A percentile compares a stretch with the other conserved stretches of the same genome.
Conservation (phyloP, 129 eudicot species). For the Cynara cardunculus region DNA sequence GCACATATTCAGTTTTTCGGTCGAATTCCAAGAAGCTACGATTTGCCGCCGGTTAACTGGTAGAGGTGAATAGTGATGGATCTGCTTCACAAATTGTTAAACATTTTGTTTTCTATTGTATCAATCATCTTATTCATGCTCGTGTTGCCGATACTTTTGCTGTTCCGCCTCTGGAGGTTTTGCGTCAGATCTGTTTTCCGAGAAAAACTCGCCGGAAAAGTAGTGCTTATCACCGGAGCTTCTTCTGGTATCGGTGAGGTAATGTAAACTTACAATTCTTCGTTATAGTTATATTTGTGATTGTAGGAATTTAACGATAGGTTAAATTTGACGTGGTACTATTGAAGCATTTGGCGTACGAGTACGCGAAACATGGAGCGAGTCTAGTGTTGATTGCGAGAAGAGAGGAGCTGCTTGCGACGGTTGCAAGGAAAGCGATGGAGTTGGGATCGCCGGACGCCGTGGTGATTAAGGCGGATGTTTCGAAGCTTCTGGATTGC, state of each 20-base stretch:
- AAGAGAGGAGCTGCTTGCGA: slow-evolving; percentile 40
- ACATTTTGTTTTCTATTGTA: slow-evolving; percentile 8
- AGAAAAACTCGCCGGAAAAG: slow-evolving; percentile 36
- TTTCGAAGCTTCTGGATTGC: slow-evolving; percentile 46
- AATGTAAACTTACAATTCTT: not conserved
- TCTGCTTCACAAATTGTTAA: slow-evolving; percentile 24
- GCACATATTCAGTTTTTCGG: not conserved
- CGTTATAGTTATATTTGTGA: no score
- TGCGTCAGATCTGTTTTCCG: not conserved
- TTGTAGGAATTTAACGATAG: no score
- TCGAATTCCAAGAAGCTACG: not conserved
- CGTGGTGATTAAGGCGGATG: slow-evolving; percentile 47
- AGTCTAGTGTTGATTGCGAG: slow-evolving; percentile 54
- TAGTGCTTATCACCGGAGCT: slow-evolving; percentile 42
- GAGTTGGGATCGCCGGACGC: slow-evolving; percentile 54
- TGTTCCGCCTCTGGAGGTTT: slow-evolving; percentile 11
- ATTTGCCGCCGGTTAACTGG: not conserved
- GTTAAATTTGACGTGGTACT: not conserved
- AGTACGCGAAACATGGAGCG: slow-evolving; percentile 51
- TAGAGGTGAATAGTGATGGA: slow-evolving; percentile 14
- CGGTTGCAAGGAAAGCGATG: slow-evolving; percentile 41
- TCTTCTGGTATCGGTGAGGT: slow-evolving; percentile 45
- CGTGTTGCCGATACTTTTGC: slow-evolving; percentile 14
- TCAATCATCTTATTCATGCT: slow-evolving; percentile 5
- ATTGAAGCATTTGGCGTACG: slow-evolving; percentile 35